Evolutionary conservation across 208 protist genomes (phyloP).

Genomic region (Trypanosoma platydactyli): DNA sequence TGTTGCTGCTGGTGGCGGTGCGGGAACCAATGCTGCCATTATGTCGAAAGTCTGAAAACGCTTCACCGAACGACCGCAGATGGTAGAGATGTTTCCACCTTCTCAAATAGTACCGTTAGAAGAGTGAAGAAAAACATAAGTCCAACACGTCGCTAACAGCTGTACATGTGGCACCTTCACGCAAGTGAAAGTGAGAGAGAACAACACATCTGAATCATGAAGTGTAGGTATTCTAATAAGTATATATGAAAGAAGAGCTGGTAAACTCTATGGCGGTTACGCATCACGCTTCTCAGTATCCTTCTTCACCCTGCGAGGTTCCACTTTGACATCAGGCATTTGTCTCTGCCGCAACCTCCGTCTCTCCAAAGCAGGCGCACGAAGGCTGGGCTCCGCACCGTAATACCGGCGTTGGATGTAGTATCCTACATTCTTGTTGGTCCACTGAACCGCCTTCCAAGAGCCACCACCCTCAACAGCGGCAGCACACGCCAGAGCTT

Average conservation of each 20-base stretch:
- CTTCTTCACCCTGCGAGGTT: conserved; percentile 34
- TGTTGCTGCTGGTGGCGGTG: too few relatives aligned
- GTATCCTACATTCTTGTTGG: conserved; percentile 84
- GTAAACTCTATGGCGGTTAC: neutral
- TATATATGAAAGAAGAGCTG: neutral
- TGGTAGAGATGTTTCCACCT: too few relatives aligned
- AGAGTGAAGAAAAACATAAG: too few relatives aligned
- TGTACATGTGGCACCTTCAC: too few relatives aligned
- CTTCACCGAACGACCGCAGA: too few relatives aligned
- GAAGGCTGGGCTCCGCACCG: conserved; percentile 78
- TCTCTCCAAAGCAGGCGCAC: conserved; percentile 66
- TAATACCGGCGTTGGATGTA: conserved; percentile 90
- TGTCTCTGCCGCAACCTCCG: conserved; percentile 29
- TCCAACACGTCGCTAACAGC: neutral
- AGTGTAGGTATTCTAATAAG: neutral
- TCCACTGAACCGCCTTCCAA: conserved; percentile 53
- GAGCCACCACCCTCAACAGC: conserved; percentile 9
- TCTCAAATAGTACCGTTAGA: too few relatives aligned
- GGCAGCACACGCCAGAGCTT: conserved; percentile 10
- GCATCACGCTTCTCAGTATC: conserved; percentile 3
- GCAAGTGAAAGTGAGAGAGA: neutral
- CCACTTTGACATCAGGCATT: conserved; percentile 61
- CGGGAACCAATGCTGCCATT: neutral
- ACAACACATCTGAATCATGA: neutral
- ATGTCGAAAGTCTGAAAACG: too few relatives aligned